phyloP scores from a whole-genome alignment of 164 flowering plant species.

The Nymphaea thermarum region DNA sequence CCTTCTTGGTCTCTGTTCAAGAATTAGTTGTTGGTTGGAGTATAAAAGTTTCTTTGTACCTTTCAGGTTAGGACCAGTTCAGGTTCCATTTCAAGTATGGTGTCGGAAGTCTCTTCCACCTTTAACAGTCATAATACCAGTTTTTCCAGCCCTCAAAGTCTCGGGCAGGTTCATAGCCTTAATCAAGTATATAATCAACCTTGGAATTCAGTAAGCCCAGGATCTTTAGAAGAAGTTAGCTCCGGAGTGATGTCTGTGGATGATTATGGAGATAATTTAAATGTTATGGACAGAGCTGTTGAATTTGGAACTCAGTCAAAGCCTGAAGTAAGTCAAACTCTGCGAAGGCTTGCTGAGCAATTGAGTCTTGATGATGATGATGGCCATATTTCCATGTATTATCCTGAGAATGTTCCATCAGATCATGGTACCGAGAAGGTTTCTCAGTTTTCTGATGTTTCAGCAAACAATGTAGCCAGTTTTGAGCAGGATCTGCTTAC shows the following conservation, averaged over 20 bases:
- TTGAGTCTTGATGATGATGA: slow-evolving; percentile 58
- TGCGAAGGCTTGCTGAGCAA: slow-evolving; percentile 63
- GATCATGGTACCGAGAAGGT: slow-evolving; percentile 17
- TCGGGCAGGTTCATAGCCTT: slow-evolving; percentile 20
- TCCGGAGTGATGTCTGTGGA: slow-evolving; percentile 25
- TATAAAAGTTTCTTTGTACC: background rate
- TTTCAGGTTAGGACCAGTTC: slow-evolving; percentile 47
- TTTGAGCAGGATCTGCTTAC: slow-evolving; percentile 8
- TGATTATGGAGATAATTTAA: slow-evolving; percentile 16
- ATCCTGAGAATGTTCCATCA: slow-evolving; percentile 21
- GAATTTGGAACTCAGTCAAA: slow-evolving; percentile 20
- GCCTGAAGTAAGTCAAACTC: slow-evolving; percentile 39
- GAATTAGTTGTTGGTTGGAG: background rate
- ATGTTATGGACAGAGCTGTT: slow-evolving; percentile 10
- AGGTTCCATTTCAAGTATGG: slow-evolving; percentile 23
- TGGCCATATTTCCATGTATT: background rate
- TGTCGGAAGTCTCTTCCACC: slow-evolving; percentile 33
- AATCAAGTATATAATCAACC: slow-evolving; percentile 26
- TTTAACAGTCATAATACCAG: slow-evolving; percentile 24
- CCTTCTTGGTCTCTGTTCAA: background rate
- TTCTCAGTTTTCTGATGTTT: slow-evolving; percentile 17
- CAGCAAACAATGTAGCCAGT: slow-evolving; percentile 12
- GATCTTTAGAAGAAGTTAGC: slow-evolving; percentile 45
- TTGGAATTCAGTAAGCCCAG: slow-evolving; percentile 38
- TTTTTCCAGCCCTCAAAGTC: slow-evolving; percentile 24